These are phyloP conservation scores for Trichoderma sp. DNA, from an alignment of 2,329 filamentous ascomycete genomes.

Conservation along the genomic window DNA sequence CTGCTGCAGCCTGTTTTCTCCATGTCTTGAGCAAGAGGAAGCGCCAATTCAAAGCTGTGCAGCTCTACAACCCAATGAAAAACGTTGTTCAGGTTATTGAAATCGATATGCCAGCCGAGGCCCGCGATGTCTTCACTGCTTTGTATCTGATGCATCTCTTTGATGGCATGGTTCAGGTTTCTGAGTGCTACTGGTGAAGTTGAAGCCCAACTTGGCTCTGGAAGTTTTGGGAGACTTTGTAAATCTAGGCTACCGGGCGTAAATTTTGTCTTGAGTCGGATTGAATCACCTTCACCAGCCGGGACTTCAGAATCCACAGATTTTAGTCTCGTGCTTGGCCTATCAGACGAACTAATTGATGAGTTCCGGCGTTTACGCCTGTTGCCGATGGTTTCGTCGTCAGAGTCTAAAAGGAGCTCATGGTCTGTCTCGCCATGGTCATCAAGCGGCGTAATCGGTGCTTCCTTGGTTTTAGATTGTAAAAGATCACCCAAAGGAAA, in stretches of 20 bases:
- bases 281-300: neutral
- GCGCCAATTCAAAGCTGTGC: constrained; percentile 72
- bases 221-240: constrained; percentile 64
- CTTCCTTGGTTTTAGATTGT: neutral
- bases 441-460: constrained; percentile 9
- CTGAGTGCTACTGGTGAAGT: constrained; percentile 37
- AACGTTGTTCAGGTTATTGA: constrained; percentile 67
- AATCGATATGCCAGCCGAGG: constrained; percentile 83
- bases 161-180: constrained; percentile 56
- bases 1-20: constrained; percentile 62
- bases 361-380: constrained; percentile 15
- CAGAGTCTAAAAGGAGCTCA: constrained; percentile 35
- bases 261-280: constrained; percentile 52
- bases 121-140: constrained; percentile 61
- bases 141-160: constrained; percentile 67
- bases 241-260: constrained; percentile 68
- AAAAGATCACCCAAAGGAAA: neutral
- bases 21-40: constrained; percentile 79
- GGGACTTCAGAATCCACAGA: constrained; percentile 14
- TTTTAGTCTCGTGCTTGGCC: constrained; percentile 27
- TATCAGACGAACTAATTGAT: neutral
- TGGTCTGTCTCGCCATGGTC: constrained; percentile 30
- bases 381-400: constrained; percentile 24
- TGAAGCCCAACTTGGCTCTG: constrained; percentile 38
- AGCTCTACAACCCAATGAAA: constrained; percentile 94